These are phyloP conservation scores for Boletus bicolor DNA, from an alignment of 768 basidiomycete genomes.

Conservation along the genomic window DNA sequence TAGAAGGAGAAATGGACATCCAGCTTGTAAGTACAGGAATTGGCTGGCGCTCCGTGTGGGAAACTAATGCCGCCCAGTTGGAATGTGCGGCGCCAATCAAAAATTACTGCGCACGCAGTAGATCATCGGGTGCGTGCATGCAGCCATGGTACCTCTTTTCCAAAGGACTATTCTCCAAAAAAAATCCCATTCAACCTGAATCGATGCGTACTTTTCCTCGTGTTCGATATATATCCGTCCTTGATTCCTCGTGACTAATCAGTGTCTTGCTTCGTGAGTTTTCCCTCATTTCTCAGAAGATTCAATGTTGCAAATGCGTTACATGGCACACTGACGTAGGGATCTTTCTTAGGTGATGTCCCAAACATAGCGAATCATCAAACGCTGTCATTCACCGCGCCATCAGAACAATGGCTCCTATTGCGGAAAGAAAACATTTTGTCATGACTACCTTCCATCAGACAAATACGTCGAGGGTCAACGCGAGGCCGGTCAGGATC, in stretches of 20 bases:
- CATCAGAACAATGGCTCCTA: not conserved
- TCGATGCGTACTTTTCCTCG: not conserved
- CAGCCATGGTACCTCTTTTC: not conserved
- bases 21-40: not conserved
- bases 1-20: not conserved
- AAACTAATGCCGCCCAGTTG: not conserved
- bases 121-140: not conserved
- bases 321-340: not conserved
- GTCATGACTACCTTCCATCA: no score
- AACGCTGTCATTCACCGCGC: not conserved
- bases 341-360: not conserved
- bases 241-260: no score
- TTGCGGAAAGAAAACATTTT: not conserved
- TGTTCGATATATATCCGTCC: not conserved
- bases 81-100: not conserved
- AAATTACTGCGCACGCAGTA: not conserved
- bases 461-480: not conserved
- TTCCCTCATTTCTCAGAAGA: not conserved
- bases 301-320: not conserved
- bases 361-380: not conserved
- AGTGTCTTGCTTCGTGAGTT: not conserved
- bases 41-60: not conserved
- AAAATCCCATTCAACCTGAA: not conserved
- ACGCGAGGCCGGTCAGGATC: not conserved
- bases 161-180: not conserved